Evolutionary conservation across 148 eudicot species (phyloP), one percentile per base, ranked within the genome.

Genomic region (Amaranthus cruentus): DNA sequence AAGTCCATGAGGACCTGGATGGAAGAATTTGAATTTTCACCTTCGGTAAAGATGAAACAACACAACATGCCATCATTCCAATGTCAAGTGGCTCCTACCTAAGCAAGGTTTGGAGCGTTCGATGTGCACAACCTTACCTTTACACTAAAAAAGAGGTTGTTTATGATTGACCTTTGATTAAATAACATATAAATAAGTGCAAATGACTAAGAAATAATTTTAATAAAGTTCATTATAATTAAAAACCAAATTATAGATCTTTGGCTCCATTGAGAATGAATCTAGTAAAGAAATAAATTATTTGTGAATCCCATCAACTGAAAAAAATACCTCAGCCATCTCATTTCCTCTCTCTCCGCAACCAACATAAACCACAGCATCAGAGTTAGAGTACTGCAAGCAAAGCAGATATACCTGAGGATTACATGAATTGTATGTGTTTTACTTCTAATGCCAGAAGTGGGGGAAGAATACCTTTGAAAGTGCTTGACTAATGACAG

Each of bases 331-430:
- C 94, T 96, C 99, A 71, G 99, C 99, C 99, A 92, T 96, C 84
- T 96, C 99, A 83, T 96, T 96, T 87, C 99, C 99, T 90, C 97
- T 90, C 87, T 96, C 97, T 54, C 99, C 97, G 73, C 99, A 96
- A 68, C 99, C 99, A 86, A 96, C 99, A 77, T 96, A 96, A 66
- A 96, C 99, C 8, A 96, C 97, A 70, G 99, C 92, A 85, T 95
- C 99, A 13, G 99, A 95, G 82, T 95, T 95, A 47, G 99, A 95
- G 78, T 96, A 92, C 99, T 92, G 92, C 88, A 85, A 58, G 52
- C 69, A 62, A 52, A 76, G 55, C 48, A 71, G 15, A 38, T 5
- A 82, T 44, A 49, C 61, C 66, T 51, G 47, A 49, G 7, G 2
- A 14, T 48, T 64, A 66, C n/a, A 56, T 49, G n/a, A 18, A 7